phyloP scores from a whole-genome alignment of 225 moss, liverwort and hornwort genomes.

The Climacium dendroides region DNA sequence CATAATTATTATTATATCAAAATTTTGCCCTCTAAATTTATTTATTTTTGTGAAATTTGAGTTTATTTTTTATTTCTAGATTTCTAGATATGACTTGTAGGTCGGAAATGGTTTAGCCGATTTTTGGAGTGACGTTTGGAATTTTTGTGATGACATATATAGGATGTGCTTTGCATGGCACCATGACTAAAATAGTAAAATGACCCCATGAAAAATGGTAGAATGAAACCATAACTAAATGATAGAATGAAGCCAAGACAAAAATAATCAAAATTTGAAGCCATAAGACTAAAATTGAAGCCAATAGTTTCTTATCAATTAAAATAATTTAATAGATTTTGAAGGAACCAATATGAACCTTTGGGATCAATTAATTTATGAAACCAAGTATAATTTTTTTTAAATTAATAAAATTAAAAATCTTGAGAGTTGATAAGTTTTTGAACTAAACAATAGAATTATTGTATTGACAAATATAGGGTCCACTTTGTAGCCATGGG shows the following conservation, averaged over 20 bases:
- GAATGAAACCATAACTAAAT: not conserved
- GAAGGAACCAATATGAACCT: rapidly evolving
- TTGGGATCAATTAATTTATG: not conserved
- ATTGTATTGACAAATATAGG: too few relatives aligned
- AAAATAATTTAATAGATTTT: rapidly evolving
- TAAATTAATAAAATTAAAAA: too few relatives aligned
- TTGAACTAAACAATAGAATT: too few relatives aligned
- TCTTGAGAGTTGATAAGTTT: not conserved
- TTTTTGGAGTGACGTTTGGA: not conserved
- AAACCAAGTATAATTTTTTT: too few relatives aligned
- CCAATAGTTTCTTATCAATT: too few relatives aligned
- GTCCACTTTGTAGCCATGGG: too few relatives aligned
- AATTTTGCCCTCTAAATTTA: not conserved
- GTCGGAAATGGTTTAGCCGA: rapidly evolving
- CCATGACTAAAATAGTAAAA: not conserved
- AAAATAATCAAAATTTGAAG: too few relatives aligned
- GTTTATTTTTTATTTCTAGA: too few relatives aligned
- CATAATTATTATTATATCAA: not conserved
- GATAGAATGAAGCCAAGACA: not conserved
- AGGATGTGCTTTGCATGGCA: too few relatives aligned
- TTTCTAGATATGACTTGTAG: rapidly evolving
- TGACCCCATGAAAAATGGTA: not conserved
- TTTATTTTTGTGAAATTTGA: not conserved
- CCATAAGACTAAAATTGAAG: not conserved
- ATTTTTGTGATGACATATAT: not conserved